These are phyloP conservation scores for Endoconidiophora polonica DNA, from an alignment of 2,329 filamentous ascomycete genomes.

Conservation along the genomic window DNA sequence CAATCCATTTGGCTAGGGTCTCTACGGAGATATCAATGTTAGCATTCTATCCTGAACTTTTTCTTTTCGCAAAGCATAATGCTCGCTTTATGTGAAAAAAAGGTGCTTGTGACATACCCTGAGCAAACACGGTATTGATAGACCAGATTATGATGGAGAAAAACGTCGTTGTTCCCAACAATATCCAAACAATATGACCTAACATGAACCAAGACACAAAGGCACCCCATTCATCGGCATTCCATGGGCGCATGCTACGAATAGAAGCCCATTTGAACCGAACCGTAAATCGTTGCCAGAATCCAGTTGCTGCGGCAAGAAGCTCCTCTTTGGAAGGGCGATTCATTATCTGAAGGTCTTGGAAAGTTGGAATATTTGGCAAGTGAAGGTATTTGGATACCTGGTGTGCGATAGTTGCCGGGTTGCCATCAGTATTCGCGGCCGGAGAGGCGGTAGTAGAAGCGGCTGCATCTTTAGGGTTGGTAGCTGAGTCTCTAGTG, in stretches of 20 bases:
- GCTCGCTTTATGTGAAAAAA: too few relatives aligned
- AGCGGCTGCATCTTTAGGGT: not conserved
- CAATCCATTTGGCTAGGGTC: slow-evolving; percentile 81
- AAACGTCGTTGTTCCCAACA: slow-evolving; percentile 95
- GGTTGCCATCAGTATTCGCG: slow-evolving; percentile 12
- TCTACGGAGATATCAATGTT: slow-evolving; percentile 32
- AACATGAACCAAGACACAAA: slow-evolving; percentile 88
- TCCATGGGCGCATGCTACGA: slow-evolving; percentile 82
- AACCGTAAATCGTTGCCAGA: slow-evolving; percentile 77
- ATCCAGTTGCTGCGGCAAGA: slow-evolving; percentile 76
- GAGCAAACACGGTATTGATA: slow-evolving; percentile 91
- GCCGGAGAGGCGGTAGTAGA: not conserved
- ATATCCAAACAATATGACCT: slow-evolving; percentile 84
- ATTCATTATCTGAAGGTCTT: slow-evolving; percentile 28
- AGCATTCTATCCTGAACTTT: slow-evolving; percentile 9
- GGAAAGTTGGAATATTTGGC: slow-evolving; percentile 39
- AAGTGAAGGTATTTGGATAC: slow-evolving; percentile 44
- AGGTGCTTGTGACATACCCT: slow-evolving; percentile 39
- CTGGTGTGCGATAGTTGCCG: slow-evolving; percentile 31
- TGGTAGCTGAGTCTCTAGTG: not conserved
- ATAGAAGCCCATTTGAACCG: slow-evolving; percentile 98
- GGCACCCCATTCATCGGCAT: slow-evolving; percentile 87
- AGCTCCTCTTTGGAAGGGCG: slow-evolving; percentile 87
- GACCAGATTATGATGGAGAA: slow-evolving; percentile 80
- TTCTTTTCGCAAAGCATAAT: not conserved